Percentiles rank a stretch among this genome's conserved stretches.
These are phyloP conservation scores for Arthroderma uncinatum DNA, from an alignment of 2,329 filamentous ascomycete species.

Conservation along the genomic window DNA sequence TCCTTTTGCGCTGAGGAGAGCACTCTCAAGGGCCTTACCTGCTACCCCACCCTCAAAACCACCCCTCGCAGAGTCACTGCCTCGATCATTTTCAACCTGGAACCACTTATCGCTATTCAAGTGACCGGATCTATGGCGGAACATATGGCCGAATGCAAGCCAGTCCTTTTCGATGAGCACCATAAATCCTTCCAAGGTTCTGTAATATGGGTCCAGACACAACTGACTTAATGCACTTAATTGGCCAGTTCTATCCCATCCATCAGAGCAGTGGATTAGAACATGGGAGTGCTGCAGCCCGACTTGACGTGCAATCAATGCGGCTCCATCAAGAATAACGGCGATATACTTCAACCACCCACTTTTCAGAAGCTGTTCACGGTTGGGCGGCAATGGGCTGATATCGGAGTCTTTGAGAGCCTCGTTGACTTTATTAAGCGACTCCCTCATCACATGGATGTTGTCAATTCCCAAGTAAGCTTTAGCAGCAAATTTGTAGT, in stretches of 20 bases:
- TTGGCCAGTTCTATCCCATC: slow-evolving; percentile 95
- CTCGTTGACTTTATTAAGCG: slow-evolving; percentile 75
- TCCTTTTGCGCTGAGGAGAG: slow-evolving; percentile 70
- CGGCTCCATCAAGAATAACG: slow-evolving; percentile 70
- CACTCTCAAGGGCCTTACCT: slow-evolving; percentile 72
- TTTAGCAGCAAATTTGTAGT: slow-evolving; percentile 86
- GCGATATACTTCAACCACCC: slow-evolving; percentile 85
- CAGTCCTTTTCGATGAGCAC: slow-evolving; percentile 94
- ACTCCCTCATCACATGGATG: slow-evolving; percentile 95
- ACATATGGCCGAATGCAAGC: slow-evolving; percentile 97
- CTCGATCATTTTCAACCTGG: slow-evolving; percentile 66
- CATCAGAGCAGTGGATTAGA: slow-evolving; percentile 93
- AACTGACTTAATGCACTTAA: slow-evolving; percentile 83
- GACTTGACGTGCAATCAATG: slow-evolving; percentile 74
- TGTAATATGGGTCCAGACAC: slow-evolving; percentile 89
- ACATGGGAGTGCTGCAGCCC: slow-evolving; percentile 91
- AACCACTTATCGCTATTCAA: slow-evolving; percentile 94
- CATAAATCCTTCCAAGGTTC: slow-evolving; percentile 89
- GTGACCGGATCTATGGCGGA: slow-evolving; percentile 79
- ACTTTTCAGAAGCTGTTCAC: slow-evolving; percentile 69
- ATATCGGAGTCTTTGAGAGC: slow-evolving; percentile 88
- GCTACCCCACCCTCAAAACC: slow-evolving; percentile 35
- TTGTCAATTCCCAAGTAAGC: slow-evolving; percentile 94
- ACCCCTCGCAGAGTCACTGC: slow-evolving; percentile 39
- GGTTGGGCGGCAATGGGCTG: slow-evolving; percentile 67